Base-by-base conservation (phyloP, 371 early-diverging fungal genomes). In the Mucor lusitanicus region DNA sequence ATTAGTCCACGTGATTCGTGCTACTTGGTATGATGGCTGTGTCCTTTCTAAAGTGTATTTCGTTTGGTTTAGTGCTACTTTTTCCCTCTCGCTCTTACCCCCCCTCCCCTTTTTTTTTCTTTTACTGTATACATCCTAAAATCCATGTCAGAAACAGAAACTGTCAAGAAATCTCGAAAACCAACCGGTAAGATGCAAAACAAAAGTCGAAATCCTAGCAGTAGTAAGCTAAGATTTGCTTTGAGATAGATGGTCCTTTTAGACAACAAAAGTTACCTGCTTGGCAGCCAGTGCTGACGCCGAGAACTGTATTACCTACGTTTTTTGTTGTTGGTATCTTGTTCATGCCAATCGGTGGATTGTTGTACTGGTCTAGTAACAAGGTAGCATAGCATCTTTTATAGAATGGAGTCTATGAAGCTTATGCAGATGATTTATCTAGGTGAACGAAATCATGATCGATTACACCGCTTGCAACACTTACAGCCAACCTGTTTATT, bases 271-370 rank as follows among this genome's bases (percentile, higher is more conserved):
- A 96, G 19, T 87, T 99, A 71, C 94, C 95, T 72, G 95, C 97
- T 6, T 99, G 97, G 97, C 98, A 98, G 77, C 99, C 99, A 1
- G 91, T 99, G 25, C 84, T 99, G 46, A 98, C 97, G 7, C 98
- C 99, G 48, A 92, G 92, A 69, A 91, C 92, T 54, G 98, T 96
- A 11, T 75, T 98, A 21, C 98, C 98, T 4, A 91, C 95, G 17
- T 91, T 97, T 64, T 93, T 98, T 68, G 77, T 93, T 39, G 83
- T 99, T 63, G 99, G 98, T 7, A 85, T 93, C 11, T 75, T 97
- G 21, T 98, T 98, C 77, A 88, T 94, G 27, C 97, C 98, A 12
- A 81, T 98, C 57, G 99, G 99, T 59, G 94, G 91, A 30, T 73
- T 93, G 57, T 75, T 95, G 12, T 83, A 87, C 33, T 91, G 90